phyloP scores from a whole-genome alignment of 345 rosid genomes.

The sweet orange (Citrus sinensis) region DNA sequence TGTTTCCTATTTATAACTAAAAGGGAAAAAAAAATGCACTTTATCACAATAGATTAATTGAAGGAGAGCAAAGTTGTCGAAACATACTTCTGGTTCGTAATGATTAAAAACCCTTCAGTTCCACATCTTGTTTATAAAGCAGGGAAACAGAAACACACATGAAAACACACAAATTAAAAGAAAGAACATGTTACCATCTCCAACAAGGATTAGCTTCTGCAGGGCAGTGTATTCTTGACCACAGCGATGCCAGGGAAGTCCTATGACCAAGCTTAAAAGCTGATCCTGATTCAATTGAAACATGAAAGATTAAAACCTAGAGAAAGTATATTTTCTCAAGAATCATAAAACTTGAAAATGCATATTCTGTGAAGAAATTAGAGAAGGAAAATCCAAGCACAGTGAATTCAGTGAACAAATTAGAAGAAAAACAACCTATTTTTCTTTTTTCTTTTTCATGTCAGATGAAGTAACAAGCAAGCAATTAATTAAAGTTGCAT shows the following conservation, averaged over 20 bases:
- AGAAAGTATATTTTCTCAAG: not conserved
- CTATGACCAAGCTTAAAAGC: conserved; percentile 14
- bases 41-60: not conserved
- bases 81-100: not conserved
- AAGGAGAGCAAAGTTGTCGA: not conserved
- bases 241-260: conserved; percentile 25
- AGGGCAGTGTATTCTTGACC: conserved; percentile 53
- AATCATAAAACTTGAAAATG: not conserved
- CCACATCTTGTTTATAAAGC: not conserved
- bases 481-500: conserved; percentile 19
- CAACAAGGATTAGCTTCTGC: conserved; percentile 68
- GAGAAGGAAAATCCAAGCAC: not conserved
- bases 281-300: conserved; percentile 23
- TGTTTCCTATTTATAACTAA: not conserved
- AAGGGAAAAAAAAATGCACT: not conserved
- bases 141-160: not conserved
- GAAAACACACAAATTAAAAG: not conserved
- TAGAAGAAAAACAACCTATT: not conserved
- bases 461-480: not conserved
- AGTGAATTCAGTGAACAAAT: not conserved
- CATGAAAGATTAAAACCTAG: not conserved
- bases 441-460: not conserved
- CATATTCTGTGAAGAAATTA: not conserved
- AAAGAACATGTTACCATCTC: conserved; percentile 67
- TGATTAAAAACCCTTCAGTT: not conserved